phyloP scores from a whole-genome alignment of 257 asterid species.

The Gentiana straminea region DNA sequence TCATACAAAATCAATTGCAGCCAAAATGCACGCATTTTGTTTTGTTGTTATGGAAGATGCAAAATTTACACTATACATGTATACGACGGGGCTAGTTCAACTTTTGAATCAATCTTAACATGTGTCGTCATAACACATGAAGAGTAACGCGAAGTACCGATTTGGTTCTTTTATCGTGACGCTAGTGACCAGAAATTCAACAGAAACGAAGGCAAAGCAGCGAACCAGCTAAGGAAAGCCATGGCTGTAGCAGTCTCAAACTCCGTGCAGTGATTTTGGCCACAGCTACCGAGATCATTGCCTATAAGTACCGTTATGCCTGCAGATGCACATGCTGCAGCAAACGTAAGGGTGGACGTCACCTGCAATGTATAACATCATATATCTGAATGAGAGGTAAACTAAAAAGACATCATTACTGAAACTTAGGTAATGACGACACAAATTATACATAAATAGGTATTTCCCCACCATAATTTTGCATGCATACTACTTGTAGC shows the following conservation, averaged over 20 bases:
- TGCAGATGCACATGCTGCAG: constrained; percentile 96
- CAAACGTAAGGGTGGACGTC: constrained; percentile 77
- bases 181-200: constrained; percentile 89
- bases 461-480: too few relatives aligned
- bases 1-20: too few relatives aligned
- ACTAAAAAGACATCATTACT: background rate
- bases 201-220: constrained; percentile 71
- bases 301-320: constrained; percentile 94
- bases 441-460: too few relatives aligned
- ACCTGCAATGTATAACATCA: constrained; percentile 42
- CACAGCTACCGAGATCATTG: constrained; percentile 71
- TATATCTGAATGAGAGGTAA: constrained; percentile 3
- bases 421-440: background rate
- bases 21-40: too few relatives aligned
- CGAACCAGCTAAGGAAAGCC: too few relatives aligned
- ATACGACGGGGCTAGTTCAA: constrained; percentile 4
- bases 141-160: constrained; percentile 7
- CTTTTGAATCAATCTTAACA: background rate
- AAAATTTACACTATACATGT: constrained; percentile 12
- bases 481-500: too few relatives aligned
- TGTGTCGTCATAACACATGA: background rate
- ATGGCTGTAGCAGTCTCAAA: constrained; percentile 92
- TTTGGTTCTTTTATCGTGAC: constrained; percentile 39
- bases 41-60: background rate
- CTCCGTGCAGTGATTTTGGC: constrained; percentile 69